Percentiles rank a stretch among this genome's conserved stretches.
These are phyloP conservation scores for Hyphodiscus sp. DNA, from an alignment of 2,329 filamentous ascomycete genomes.

Conservation along the genomic window DNA sequence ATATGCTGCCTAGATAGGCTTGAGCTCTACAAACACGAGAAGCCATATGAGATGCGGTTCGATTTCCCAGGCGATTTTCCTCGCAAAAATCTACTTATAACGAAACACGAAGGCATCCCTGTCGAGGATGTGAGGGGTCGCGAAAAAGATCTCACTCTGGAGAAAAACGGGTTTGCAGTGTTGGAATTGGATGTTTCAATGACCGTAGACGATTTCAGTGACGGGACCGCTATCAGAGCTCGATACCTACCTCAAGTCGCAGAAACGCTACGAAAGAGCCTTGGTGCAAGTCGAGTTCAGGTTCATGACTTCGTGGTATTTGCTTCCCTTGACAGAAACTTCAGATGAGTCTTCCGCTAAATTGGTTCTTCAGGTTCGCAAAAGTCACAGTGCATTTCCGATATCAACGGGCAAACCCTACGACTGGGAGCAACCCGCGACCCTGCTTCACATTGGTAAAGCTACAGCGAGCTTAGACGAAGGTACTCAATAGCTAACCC, in stretches of 20 bases:
- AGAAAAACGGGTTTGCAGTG: slow-evolving; percentile 1
- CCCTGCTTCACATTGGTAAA: not conserved
- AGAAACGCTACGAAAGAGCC: not conserved
- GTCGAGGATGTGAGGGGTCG: not conserved
- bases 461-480: not conserved
- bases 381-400: not conserved
- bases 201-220: not conserved
- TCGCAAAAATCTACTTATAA: not conserved
- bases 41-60: not conserved
- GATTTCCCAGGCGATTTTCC: not conserved
- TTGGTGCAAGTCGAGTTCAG: not conserved
- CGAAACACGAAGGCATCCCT: not conserved
- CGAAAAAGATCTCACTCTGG: not conserved
- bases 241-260: not conserved
- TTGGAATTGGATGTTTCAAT: not conserved
- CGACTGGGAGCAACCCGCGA: not conserved
- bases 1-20: not conserved
- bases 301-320: slow-evolving; percentile 1
- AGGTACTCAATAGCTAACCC: not conserved
- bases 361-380: not conserved
- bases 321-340: not conserved
- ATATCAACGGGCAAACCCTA: not conserved
- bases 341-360: not conserved
- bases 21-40: not conserved
- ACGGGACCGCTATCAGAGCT: not conserved